phyloP scores from a whole-genome alignment of 805 yeast genomes.

The Yamadazyma insecticola region DNA sequence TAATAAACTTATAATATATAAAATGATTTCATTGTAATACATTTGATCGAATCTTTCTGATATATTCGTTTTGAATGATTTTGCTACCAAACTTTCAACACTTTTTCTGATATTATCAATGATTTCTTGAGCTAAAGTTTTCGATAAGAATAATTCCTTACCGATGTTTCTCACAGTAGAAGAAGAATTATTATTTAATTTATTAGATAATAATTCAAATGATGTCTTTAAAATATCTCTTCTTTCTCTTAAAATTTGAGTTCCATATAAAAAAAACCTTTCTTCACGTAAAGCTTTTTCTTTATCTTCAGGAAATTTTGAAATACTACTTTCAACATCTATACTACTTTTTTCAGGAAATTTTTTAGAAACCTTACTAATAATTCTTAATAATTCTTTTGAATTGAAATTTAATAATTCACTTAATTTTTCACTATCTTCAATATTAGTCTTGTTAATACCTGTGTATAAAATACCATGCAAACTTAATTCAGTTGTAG shows the following conservation, averaged over 20 bases:
- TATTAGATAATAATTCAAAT: constrained; percentile 42
- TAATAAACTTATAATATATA: constrained; percentile 28
- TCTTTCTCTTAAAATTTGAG: constrained; percentile 48
- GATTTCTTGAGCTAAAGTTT: constrained; percentile 18
- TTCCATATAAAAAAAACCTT: constrained; percentile 29
- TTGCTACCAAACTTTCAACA: constrained; percentile 7
- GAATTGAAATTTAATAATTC: constrained; percentile 34
- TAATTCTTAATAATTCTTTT: constrained; percentile 46
- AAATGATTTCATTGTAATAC: constrained; percentile 26
- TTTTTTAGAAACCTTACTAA: constrained; percentile 34
- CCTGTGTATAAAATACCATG: constrained; percentile 37
- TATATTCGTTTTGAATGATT: constrained; percentile 9
- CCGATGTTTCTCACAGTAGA: constrained; percentile 32
- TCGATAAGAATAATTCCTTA: constrained; percentile 31
- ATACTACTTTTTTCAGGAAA: constrained; percentile 28
- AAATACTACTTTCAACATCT: constrained; percentile 19
- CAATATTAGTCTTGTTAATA: constrained; percentile 26
- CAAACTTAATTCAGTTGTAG: constrained; percentile 28
- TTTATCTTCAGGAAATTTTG: constrained; percentile 32
- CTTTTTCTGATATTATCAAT: constrained; percentile 13
- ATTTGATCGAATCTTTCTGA: constrained; percentile 15
- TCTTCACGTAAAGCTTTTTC: constrained; percentile 24
- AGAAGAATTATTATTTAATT: constrained; percentile 26
- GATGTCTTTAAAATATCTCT: constrained; percentile 42
- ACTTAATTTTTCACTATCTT: constrained; percentile 39